Percentiles rank a stretch among this genome's conserved stretches.
Conservation (phyloP, 2,329 filamentous ascomycete species). For the Davidsoniella virescens region DNA sequence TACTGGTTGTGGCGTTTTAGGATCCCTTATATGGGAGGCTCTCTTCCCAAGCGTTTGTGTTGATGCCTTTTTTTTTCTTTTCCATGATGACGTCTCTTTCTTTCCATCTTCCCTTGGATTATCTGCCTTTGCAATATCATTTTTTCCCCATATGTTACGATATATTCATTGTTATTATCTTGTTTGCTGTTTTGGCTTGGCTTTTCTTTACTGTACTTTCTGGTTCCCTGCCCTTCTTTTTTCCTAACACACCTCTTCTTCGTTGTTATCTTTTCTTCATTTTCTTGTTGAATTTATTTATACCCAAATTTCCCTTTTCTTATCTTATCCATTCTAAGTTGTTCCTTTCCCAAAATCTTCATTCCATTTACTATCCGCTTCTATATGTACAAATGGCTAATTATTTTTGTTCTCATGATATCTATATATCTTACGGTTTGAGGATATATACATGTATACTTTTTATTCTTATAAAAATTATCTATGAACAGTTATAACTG, state of each 20-base stretch:
- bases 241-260: neutral
- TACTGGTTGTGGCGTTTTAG: neutral
- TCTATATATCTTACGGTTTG: too few species aligned
- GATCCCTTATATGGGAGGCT: neutral
- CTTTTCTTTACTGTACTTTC: neutral
- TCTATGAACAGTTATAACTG: too few species aligned
- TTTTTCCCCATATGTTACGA: neutral
- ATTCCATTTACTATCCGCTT: too few species aligned
- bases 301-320: neutral
- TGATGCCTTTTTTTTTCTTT: conserved; percentile 1
- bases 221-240: neutral
- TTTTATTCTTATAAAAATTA: too few species aligned
- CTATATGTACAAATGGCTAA: too few species aligned
- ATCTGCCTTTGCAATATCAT: neutral
- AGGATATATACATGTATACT: too few species aligned
- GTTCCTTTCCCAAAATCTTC: neutral
- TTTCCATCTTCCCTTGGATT: neutral
- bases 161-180: neutral
- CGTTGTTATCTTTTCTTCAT: neutral
- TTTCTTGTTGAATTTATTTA: neutral
- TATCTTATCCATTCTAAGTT: neutral
- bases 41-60: conserved; percentile 1
- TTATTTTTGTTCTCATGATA: too few species aligned
- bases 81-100: neutral
- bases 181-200: neutral